These are phyloP conservation scores for Evernia prunastri DNA, from an alignment of 495 filamentous ascomycete species.

Conservation along the genomic window DNA sequence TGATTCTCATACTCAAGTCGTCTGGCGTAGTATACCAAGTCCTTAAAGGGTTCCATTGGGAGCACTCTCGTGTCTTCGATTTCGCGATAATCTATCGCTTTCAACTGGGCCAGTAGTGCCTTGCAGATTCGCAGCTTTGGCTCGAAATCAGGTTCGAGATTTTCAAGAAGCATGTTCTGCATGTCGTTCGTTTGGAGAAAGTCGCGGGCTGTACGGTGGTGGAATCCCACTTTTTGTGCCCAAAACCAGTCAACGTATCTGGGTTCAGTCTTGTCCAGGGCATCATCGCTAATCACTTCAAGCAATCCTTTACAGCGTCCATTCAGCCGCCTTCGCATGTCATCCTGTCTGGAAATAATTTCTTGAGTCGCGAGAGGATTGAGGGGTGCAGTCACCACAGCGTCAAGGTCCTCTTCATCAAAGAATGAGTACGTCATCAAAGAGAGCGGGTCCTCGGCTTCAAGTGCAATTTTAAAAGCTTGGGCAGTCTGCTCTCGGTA, in stretches of 20 bases:
- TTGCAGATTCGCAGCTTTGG: not conserved
- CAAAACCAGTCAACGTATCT: not conserved
- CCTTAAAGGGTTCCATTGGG: not conserved
- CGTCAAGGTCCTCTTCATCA: slow-evolving; percentile 15
- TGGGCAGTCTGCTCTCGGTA: slow-evolving; percentile 19
- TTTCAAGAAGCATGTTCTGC: slow-evolving; percentile 5
- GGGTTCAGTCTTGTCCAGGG: not conserved
- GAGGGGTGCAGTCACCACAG: not conserved
- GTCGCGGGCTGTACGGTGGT: slow-evolving; percentile 29
- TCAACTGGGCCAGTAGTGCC: slow-evolving; percentile 4
- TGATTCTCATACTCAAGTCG: not conserved
- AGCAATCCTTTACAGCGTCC: slow-evolving; percentile 8
- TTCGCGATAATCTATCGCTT: not conserved
- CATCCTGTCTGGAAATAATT: not conserved
- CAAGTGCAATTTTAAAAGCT: slow-evolving; percentile 12
- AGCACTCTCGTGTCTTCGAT: not conserved
- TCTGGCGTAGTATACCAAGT: not conserved
- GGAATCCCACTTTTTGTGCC: slow-evolving; percentile 21
- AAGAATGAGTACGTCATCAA: slow-evolving; percentile 6
- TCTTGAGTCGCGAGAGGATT: not conserved
- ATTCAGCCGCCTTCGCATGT: slow-evolving; percentile 8
- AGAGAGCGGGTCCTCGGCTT: not conserved
- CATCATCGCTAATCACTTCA: not conserved
- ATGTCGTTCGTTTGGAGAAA: slow-evolving; percentile 21
- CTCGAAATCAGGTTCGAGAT: not conserved